Conservation (phyloP, 2,329 filamentous ascomycete species). For the Trichoderma harzianum region DNA sequence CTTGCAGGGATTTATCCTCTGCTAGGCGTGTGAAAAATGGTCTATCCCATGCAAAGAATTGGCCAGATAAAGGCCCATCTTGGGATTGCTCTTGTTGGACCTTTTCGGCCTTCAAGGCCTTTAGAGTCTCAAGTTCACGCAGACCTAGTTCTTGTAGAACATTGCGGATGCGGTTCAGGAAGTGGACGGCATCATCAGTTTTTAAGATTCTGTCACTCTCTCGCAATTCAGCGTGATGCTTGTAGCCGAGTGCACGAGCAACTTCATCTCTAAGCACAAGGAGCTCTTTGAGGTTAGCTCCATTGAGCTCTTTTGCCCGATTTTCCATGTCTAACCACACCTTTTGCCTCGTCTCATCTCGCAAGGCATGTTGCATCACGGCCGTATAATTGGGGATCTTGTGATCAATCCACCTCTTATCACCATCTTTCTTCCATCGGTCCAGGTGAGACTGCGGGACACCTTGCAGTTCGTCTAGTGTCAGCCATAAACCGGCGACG, state of each 20-base stretch:
- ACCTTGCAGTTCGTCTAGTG: slow-evolving; percentile 62
- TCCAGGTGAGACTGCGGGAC: slow-evolving; percentile 67
- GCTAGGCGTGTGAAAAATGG: slow-evolving; percentile 71
- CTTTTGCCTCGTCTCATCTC: slow-evolving; percentile 52
- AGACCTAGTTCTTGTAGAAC: neutral
- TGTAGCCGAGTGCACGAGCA: slow-evolving; percentile 67
- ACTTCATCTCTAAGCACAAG: slow-evolving; percentile 68
- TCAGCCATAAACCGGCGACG: slow-evolving; percentile 69
- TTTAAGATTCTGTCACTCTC: slow-evolving; percentile 14
- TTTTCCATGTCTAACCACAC: slow-evolving; percentile 72
- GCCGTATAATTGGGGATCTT: slow-evolving; percentile 14
- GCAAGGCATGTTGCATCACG: slow-evolving; percentile 4
- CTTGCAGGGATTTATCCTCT: slow-evolving; percentile 68
- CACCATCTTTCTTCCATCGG: slow-evolving; percentile 24
- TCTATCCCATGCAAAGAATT: slow-evolving; percentile 70
- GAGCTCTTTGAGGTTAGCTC: slow-evolving; percentile 64
- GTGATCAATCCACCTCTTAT: slow-evolving; percentile 12
- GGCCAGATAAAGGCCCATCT: neutral
- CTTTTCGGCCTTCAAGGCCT: neutral
- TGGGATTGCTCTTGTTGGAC: neutral
- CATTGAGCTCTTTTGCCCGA: slow-evolving; percentile 59
- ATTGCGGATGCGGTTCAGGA: neutral
- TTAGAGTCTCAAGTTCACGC: neutral
- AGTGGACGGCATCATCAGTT: slow-evolving; percentile 2
- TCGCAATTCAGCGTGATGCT: slow-evolving; percentile 31